Evolutionary conservation across 257 asterid genomes (phyloP), one percentile per base, ranked within the genome.

Genomic region (Nicotiana undulata): DNA sequence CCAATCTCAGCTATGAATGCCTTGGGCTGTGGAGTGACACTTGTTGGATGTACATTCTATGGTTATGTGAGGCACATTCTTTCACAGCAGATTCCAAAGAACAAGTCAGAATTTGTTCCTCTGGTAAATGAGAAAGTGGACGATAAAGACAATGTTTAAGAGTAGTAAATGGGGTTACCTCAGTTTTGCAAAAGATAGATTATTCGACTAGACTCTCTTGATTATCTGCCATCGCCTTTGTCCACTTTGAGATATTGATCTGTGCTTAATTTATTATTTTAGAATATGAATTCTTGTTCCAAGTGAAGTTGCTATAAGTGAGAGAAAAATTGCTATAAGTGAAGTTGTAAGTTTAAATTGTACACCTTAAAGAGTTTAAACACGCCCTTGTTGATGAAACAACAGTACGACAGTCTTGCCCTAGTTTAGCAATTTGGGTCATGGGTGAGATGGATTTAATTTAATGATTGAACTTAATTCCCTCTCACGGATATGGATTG

Each of bases 1-100:
- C 96, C 98, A 18, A 92, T 93, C 78, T 89, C 98, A 9, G 80
- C 85, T 75, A 87, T 90, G 98, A 93, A 93, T 37, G 97, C 94
- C 0, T 79, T 93, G 12, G 97, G 98, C 52, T 93, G 97, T 77
- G 85, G 84, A 0, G 86, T 93, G n/a, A 93, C 96, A 3, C 96
- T 93, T 9, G 13, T 89, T 0, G 98, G 98, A 3, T 93, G 98
- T 74, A 90, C 98, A 12, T 93, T 93, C 89, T 93, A 93, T 26
- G 96, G 98, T 46, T 93, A 88, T 75, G 92, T 92, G 22, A 86
- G 98, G 68, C 97, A 93, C 80, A n/a, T 79, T 83, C 84, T 90
- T 66, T 84, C 96, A 3, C 88, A 82, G 29, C 90, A 87, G 18
- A 89, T 92, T 4, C 93, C 91, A 9, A 79, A 88, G 26, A 66